A percentile compares a stretch with the other conserved stretches of the same genome.
phyloP scores from a whole-genome alignment of 2,329 filamentous ascomycete species.

The Cladosporium sphaerospermum region DNA sequence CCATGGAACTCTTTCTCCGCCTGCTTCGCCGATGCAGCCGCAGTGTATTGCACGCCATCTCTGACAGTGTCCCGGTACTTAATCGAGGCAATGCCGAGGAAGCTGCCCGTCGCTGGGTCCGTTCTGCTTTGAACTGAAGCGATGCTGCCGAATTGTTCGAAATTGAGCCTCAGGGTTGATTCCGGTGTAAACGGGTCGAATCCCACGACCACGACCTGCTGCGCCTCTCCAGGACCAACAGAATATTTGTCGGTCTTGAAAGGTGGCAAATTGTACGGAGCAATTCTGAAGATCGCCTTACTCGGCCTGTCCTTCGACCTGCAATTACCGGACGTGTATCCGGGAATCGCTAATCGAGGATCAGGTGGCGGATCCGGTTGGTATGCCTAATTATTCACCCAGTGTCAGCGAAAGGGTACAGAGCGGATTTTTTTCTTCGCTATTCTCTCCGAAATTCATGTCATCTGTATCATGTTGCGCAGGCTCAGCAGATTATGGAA shows the following conservation, averaged over 20 bases:
- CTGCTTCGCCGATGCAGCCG: conserved; percentile 71
- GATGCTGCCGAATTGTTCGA: conserved; percentile 79
- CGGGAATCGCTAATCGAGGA: conserved; percentile 66
- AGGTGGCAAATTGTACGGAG: conserved; percentile 73
- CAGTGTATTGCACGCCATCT: conserved; percentile 53
- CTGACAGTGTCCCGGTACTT: conserved; percentile 69
- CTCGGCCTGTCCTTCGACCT: conserved; percentile 50
- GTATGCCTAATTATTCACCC: conserved; percentile 51
- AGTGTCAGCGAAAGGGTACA: conserved; percentile 36
- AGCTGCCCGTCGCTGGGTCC: conserved; percentile 88
- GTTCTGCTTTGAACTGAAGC: conserved; percentile 89
- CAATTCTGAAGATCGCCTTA: conserved; percentile 64
- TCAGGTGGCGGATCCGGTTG: conserved; percentile 66
- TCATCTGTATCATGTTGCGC: conserved; percentile 30
- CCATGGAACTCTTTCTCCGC: conserved; percentile 73
- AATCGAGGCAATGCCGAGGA: conserved; percentile 87
- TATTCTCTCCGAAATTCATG: conserved; percentile 19
- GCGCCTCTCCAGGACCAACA: conserved; percentile 80
- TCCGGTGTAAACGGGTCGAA: conserved; percentile 87
- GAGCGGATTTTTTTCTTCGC: conserved; percentile 29
- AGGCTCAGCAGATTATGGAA: conserved; percentile 33
- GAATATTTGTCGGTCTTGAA: conserved; percentile 83
- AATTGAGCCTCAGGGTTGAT: conserved; percentile 67
- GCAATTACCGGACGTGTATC: conserved; percentile 50
- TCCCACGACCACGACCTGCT: conserved; percentile 88